Conservation (phyloP, 2,329 filamentous ascomycete genomes). For the Cercospora citrullina region DNA sequence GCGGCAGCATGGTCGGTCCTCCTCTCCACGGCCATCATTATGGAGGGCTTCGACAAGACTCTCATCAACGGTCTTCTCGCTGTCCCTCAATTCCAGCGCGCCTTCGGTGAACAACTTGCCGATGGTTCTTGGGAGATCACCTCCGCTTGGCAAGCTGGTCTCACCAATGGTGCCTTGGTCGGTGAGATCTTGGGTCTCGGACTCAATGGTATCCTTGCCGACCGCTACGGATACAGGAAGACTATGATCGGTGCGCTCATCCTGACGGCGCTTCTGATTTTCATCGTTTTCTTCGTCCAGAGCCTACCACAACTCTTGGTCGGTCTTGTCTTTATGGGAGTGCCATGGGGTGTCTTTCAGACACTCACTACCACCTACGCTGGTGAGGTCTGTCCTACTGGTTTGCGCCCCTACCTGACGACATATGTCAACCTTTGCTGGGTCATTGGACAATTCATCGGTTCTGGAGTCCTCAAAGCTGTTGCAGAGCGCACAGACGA, state of each 20-base stretch:
- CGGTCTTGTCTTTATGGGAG: constrained; percentile 47
- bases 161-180: constrained; percentile 56
- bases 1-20: constrained; percentile 21
- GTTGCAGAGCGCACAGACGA: constrained; percentile 37
- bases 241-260: constrained; percentile 61
- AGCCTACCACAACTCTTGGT: constrained; percentile 33
- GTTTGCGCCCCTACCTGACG: constrained; percentile 20
- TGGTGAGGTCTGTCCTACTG: constrained; percentile 42
- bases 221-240: constrained; percentile 45
- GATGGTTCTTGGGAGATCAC: constrained; percentile 51
- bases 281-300: constrained; percentile 45
- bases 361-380: constrained; percentile 42
- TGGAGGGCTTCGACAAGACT: constrained; percentile 45
- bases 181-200: constrained; percentile 63
- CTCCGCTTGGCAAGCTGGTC: constrained; percentile 58
- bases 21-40: constrained; percentile 32
- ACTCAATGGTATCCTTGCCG: constrained; percentile 66
- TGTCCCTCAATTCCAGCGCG: constrained; percentile 34
- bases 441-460: constrained; percentile 45
- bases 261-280: constrained; percentile 57
- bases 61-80: constrained; percentile 42
- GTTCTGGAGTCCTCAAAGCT: constrained; percentile 40
- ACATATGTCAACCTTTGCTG: constrained; percentile 43
- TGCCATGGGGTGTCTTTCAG: constrained; percentile 38
- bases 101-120: constrained; percentile 44